phyloP scores from a whole-genome alignment of 106 monocot species.

The Apostasia shenzhenica region DNA sequence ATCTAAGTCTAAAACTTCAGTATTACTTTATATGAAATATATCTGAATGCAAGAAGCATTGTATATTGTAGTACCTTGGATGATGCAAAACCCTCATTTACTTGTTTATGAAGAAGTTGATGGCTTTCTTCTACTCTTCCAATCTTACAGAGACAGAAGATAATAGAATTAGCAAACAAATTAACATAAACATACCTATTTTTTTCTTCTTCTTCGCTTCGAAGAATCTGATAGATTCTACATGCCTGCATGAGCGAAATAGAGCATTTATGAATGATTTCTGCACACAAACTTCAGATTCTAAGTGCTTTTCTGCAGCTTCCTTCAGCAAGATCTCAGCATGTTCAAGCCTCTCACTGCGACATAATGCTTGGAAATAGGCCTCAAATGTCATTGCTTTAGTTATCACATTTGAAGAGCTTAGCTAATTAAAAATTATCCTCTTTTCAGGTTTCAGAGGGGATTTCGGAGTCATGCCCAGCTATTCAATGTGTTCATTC shows the following conservation, averaged over 20 bases:
- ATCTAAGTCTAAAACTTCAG: no score
- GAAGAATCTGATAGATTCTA: constrained; percentile 26
- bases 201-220: background rate
- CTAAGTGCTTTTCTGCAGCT: constrained; percentile 4
- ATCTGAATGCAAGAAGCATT: no score
- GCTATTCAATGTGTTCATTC: no score
- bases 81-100: constrained; percentile 6
- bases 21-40: no score
- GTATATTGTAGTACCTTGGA: no score
- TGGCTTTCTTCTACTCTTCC: constrained; percentile 14
- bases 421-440: constrained; percentile 25
- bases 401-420: background rate
- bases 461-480: no score
- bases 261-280: constrained; percentile 16
- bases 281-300: constrained; percentile 2
- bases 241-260: constrained; percentile 9
- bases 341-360: constrained; percentile 13
- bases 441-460: constrained; percentile 19
- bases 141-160: constrained; percentile 14
- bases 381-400: constrained; percentile 18
- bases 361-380: constrained; percentile 28
- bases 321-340: constrained; percentile 20
- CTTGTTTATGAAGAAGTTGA: constrained; percentile 13
- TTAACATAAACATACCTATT: background rate
- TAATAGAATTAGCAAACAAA: constrained; percentile 7